These are phyloP conservation scores for Wickerhamomyces pijperi DNA, from an alignment of 805 yeast species.

Conservation along the genomic window DNA sequence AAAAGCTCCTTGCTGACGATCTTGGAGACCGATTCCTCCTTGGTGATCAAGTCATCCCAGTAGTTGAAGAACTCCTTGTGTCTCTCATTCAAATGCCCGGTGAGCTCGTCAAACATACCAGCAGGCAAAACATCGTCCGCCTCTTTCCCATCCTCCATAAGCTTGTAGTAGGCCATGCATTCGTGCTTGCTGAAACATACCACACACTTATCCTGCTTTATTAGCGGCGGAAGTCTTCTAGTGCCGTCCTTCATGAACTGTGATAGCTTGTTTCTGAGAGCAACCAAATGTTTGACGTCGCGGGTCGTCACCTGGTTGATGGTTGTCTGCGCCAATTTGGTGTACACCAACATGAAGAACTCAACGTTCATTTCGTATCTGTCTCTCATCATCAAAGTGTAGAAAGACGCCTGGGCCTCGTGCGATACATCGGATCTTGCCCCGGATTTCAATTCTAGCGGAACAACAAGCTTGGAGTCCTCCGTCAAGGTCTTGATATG, in stretches of 20 bases:
- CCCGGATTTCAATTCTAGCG: conserved; percentile 90
- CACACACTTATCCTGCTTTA: conserved; percentile 45
- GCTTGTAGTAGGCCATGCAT: conserved; percentile 57
- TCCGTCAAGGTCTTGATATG: conserved; percentile 24
- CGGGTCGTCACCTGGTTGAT: conserved; percentile 39
- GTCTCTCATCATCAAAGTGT: conserved; percentile 69
- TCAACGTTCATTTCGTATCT: conserved; percentile 61
- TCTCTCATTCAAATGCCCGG: conserved; percentile 34
- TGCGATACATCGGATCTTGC: conserved; percentile 49
- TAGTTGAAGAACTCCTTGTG: conserved; percentile 50
- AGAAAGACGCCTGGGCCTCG: conserved; percentile 78
- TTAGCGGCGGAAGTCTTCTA: conserved; percentile 41
- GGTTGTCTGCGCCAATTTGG: conserved; percentile 45
- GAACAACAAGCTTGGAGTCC: conserved; percentile 44
- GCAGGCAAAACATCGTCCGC: conserved; percentile 40
- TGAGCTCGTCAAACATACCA: conserved; percentile 35
- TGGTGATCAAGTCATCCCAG: conserved; percentile 66
- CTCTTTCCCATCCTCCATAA: conserved; percentile 47
- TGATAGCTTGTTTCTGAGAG: conserved; percentile 63
- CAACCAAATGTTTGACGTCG: conserved; percentile 59
- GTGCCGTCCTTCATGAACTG: conserved; percentile 40
- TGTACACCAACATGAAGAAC: conserved; percentile 62
- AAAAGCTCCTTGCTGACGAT: conserved; percentile 49
- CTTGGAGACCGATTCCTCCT: conserved; percentile 55
- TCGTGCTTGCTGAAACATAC: conserved; percentile 41